A percentile compares a stretch with the other conserved stretches of the same genome.
These are phyloP conservation scores for Herpetospermum pedunculosum DNA, from an alignment of 306 rosid species.

Conservation along the genomic window DNA sequence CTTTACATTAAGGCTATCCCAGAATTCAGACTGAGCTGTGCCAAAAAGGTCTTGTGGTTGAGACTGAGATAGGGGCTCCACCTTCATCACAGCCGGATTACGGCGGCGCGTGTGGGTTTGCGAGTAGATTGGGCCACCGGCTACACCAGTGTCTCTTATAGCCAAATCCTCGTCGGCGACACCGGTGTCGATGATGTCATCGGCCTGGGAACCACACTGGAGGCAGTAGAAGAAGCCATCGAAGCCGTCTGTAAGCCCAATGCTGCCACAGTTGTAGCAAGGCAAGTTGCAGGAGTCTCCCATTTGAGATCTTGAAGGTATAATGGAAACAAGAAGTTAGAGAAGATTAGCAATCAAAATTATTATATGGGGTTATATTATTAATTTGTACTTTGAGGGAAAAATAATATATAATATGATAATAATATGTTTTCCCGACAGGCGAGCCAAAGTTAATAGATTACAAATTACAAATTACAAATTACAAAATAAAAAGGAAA, in stretches of 20 bases:
- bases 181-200: slow-evolving; percentile 43
- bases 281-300: slow-evolving; percentile 18
- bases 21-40: slow-evolving; percentile 19
- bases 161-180: slow-evolving; percentile 50
- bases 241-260: slow-evolving; percentile 29
- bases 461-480: too few relatives aligned
- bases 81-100: slow-evolving; percentile 13
- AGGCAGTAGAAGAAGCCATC: slow-evolving; percentile 70
- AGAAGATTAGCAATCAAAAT: not conserved
- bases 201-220: slow-evolving; percentile 40
- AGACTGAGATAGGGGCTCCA: slow-evolving; percentile 40
- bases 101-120: slow-evolving; percentile 39
- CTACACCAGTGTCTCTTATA: slow-evolving; percentile 21
- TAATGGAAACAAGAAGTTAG: not conserved
- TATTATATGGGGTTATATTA: not conserved
- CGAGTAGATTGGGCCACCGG: slow-evolving; percentile 36
- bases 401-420: too few relatives aligned
- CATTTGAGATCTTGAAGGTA: slow-evolving; percentile 20
- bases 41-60: slow-evolving; percentile 22
- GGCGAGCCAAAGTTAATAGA: too few relatives aligned
- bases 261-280: slow-evolving; percentile 40
- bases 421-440: too few relatives aligned
- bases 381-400: too few relatives aligned
- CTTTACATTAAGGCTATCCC: slow-evolving; percentile 23
- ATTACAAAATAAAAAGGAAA: too few relatives aligned